Evolutionary conservation across 805 yeast species (phyloP).

Genomic region (Alloascoidea hylecoeti): DNA sequence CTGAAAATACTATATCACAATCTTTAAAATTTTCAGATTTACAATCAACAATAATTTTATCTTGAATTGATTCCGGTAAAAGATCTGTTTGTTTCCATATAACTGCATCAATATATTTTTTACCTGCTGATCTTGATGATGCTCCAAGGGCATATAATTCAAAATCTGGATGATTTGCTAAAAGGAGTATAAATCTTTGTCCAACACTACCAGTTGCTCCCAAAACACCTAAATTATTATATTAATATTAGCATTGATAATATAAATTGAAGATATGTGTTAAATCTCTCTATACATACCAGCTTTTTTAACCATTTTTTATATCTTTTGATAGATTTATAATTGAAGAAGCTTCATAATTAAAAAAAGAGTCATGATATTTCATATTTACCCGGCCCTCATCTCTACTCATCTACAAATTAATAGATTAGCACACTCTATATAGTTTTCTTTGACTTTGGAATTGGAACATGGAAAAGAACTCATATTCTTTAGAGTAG

Average conservation of each 20-base stretch:
- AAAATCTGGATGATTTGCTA: conserved; percentile 82
- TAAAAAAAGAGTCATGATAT: too few relatives aligned
- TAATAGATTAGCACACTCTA: too few relatives aligned
- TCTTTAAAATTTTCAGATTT: conserved; percentile 61
- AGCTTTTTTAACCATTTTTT: conserved; percentile 11
- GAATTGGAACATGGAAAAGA: too few relatives aligned
- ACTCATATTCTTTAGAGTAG: too few relatives aligned
- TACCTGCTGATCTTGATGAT: conserved; percentile 87
- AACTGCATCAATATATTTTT: conserved; percentile 69
- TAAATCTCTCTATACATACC: conserved; percentile 6
- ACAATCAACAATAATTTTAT: conserved; percentile 65
- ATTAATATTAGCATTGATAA: conserved; percentile 27
- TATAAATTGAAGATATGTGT: conserved; percentile 8
- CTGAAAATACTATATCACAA: conserved; percentile 92
- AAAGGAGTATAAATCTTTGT: conserved; percentile 79
- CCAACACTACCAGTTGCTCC: conserved; percentile 99
- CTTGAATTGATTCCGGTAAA: conserved; percentile 55
- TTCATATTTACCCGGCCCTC: too few relatives aligned
- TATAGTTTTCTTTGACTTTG: too few relatives aligned
- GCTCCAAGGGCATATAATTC: conserved; percentile 83
- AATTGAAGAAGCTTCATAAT: too few relatives aligned
- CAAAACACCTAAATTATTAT: conserved; percentile 49
- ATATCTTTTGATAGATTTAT: too few relatives aligned
- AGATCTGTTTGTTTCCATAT: conserved; percentile 88
- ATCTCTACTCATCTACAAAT: too few relatives aligned